Evolutionary conservation across 768 basidiomycete genomes (phyloP).

Genomic region (Tylopilus subfusipes): DNA sequence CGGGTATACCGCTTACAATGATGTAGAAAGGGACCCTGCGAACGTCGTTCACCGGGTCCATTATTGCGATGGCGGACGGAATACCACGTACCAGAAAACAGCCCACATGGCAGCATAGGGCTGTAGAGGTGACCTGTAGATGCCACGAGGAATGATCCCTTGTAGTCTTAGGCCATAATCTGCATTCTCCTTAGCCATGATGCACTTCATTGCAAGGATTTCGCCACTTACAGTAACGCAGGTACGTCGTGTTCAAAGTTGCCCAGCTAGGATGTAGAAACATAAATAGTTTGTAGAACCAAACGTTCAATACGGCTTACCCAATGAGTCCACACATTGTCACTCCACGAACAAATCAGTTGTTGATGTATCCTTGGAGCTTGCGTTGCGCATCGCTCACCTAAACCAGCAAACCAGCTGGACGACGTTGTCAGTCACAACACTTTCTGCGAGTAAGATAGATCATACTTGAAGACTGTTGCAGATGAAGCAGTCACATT

Average conservation of each 20-base stretch:
- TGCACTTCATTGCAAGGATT: constrained; percentile 32
- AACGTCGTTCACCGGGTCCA: background rate
- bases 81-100: constrained; percentile 54
- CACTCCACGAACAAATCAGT: constrained; percentile 14
- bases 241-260: constrained; percentile 66
- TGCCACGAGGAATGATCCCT: constrained; percentile 56
- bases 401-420: constrained; percentile 69
- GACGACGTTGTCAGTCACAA: constrained; percentile 20
- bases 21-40: constrained; percentile 45
- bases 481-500: constrained; percentile 52
- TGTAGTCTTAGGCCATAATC: constrained; percentile 15
- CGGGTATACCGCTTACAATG: constrained; percentile 50
- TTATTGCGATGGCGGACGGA: constrained; percentile 8
- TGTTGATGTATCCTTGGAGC: background rate
- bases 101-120: constrained; percentile 73
- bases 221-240: constrained; percentile 56
- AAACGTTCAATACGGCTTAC: background rate
- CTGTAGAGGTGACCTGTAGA: constrained; percentile 62
- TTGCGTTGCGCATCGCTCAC: constrained; percentile 21
- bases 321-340: constrained; percentile 64
- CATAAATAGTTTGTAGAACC: constrained; percentile 50
- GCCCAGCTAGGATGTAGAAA: constrained; percentile 51
- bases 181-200: background rate
- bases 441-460: background rate
- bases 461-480: constrained; percentile 31